Base-by-base conservation (phyloP, 352 stramenopile species). In the Phytophthora nicotianae region DNA sequence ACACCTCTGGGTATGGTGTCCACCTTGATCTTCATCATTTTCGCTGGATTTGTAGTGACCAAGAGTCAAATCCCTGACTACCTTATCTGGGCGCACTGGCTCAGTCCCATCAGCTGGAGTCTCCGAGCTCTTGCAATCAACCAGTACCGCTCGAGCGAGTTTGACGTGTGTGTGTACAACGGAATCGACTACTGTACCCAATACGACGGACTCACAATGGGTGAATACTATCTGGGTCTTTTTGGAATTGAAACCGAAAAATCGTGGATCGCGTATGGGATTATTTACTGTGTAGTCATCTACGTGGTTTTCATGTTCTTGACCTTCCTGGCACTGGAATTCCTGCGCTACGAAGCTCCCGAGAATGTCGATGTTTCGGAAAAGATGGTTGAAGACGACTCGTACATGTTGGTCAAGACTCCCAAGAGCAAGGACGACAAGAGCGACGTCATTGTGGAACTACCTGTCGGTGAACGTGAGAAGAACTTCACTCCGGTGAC, bases 61-160 rank as follows among this genome's bases (percentile, higher is more conserved):
- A 62, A 62, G 72, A 62, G 59, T 56, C 58, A 81, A 27, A 88
- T 88, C 27, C 81, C 78, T 0, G 43, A 61, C 46, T 74, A 73
- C 50, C 75, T 79, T 21, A 72, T 72, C n/a, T 91, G 82, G 81
- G 11, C 82, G 1, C 84, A 89, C 58, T 88, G 67, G 62, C 65
- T 91, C 33, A 88, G 84, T 51, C 82, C 40, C 40, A 46, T 46
- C n/a, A 46, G n/a, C 7, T 46, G 40, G 40, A 46, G 40, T 46
- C 40, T 46, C 17, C 21, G 20, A 13, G 40, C 40, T 13, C 40
- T 46, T 9, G 40, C 40, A 7, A 46, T 46, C 40, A 46, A 46
- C 19, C 40, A 46, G 40, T 46, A 46, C 40, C 40, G 40, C 40
- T 46, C 40, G 11, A 21, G 40, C 10, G n/a, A 20, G 40, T 24